Evolutionary conservation across 2,329 filamentous ascomycete species (phyloP), one percentile per base, ranked within the genome.

Genomic region (Paracoccidioides brasiliensis): DNA sequence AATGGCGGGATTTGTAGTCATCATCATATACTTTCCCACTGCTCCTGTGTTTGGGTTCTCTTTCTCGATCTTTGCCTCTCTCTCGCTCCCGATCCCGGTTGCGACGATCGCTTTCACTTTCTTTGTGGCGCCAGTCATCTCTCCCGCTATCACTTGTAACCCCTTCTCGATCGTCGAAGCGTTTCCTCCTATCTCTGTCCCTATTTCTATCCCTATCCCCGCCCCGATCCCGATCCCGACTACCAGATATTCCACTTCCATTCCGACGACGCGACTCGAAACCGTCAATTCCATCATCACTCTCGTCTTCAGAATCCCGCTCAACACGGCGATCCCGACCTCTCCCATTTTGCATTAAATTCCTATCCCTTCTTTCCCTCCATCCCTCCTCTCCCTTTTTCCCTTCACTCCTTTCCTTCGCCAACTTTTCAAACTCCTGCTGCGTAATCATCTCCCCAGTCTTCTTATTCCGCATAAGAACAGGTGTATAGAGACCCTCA

Each of bases 371-470:
- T 61, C 72, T 66, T 52, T 76, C 70, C 59, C 70, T 70, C 71
- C 72, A 74, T 52, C 74, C 69, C n/a, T 70, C 70, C 52, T 73
- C 68, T 38, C 69, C 69, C 40, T 64, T 63, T 42, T 72, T 70
- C 49, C 72, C 69, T 40, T 69, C 69, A 58, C 66, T 62, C 48
- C 73, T 68, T 40, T 69, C 70, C 63, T 79, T 77, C 50, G 78
- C 68, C 59, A 75, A 69, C 56, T 68, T 69, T 61, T 80, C 75
- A 14, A 83, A 68, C 62, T 84, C 82, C 55, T 83, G 80, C 66
- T 84, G 80, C 0, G 80, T 82, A 41, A 83, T 73, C 53, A 76
- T 71, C 69, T 84, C 79, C 10, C 82, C 82, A 0, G 82, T 85
- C 58, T 74, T 73, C 62, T 79, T 81, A 64, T 83, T 83, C 55